These are phyloP conservation scores for Athelia psychrophila DNA, from an alignment of 1,284 basidiomycete species.

Conservation along the genomic window DNA sequence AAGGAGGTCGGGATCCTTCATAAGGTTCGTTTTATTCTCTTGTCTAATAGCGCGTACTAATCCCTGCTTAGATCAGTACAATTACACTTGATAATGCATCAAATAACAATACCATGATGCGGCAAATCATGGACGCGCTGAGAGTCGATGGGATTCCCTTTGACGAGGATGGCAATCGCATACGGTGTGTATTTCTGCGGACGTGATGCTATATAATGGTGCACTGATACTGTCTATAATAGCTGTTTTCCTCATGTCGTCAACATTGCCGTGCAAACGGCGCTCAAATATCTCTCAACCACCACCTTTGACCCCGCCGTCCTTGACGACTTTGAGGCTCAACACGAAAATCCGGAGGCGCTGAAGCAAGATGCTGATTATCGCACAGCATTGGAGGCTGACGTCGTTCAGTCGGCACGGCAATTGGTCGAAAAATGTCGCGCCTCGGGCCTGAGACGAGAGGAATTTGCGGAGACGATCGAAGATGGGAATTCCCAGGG, in stretches of 20 bases:
- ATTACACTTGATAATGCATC: conserved; percentile 18
- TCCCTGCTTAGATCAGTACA: conserved; percentile 7
- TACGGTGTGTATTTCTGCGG: conserved; percentile 3
- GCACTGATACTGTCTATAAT: neutral
- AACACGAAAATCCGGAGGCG: neutral
- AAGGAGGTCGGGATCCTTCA: conserved; percentile 7
- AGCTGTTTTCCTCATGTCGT: conserved; percentile 33
- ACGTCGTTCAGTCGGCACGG: neutral
- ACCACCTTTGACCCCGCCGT: neutral
- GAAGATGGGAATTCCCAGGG: neutral
- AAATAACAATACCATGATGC: conserved; percentile 14
- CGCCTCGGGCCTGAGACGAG: neutral
- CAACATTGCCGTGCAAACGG: conserved; percentile 28
- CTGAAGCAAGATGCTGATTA: neutral
- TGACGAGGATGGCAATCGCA: conserved; percentile 1
- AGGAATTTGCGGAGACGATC: neutral
- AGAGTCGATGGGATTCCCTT: neutral
- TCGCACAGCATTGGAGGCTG: neutral
- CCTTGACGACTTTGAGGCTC: neutral
- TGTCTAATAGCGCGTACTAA: neutral
- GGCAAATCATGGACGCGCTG: neutral
- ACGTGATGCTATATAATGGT: too few species aligned
- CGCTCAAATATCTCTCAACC: conserved; percentile 12
- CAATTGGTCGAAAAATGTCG: neutral
- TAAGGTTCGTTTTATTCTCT: conserved; percentile 10